Percentiles rank a stretch among this genome's conserved stretches.
Conservation (phyloP, 140 eudicot species). For the Oenanthe javanica region DNA sequence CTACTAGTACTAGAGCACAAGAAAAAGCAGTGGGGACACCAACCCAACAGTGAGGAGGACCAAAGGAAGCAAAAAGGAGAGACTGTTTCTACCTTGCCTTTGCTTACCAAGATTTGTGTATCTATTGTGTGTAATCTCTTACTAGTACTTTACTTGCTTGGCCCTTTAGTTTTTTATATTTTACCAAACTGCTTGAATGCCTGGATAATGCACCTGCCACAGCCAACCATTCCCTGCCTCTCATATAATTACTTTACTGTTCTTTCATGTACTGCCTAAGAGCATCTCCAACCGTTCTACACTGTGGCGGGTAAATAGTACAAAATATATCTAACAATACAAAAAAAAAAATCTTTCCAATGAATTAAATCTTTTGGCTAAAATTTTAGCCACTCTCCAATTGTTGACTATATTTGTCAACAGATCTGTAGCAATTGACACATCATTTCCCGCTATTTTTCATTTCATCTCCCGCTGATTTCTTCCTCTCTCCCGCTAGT, state of each 20-base stretch:
- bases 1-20: neutral
- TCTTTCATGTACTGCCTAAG: neutral
- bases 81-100: neutral
- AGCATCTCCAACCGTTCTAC: too few relatives aligned
- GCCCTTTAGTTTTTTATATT: neutral
- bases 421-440: too few relatives aligned
- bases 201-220: neutral
- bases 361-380: too few relatives aligned
- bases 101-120: neutral
- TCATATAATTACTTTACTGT: neutral
- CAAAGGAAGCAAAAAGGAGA: constrained; percentile 8
- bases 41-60: neutral
- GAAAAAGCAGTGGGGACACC: constrained; percentile 28
- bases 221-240: neutral
- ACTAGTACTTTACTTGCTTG: neutral
- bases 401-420: too few relatives aligned
- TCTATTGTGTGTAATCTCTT: neutral
- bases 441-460: too few relatives aligned
- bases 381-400: too few relatives aligned
- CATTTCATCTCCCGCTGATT: too few relatives aligned
- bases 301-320: too few relatives aligned
- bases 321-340: too few relatives aligned
- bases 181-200: constrained; percentile 1
- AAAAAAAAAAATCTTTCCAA: too few relatives aligned
- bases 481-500: too few relatives aligned